Conservation (phyloP, 1,284 basidiomycete species). For the Athelia sp. region DNA sequence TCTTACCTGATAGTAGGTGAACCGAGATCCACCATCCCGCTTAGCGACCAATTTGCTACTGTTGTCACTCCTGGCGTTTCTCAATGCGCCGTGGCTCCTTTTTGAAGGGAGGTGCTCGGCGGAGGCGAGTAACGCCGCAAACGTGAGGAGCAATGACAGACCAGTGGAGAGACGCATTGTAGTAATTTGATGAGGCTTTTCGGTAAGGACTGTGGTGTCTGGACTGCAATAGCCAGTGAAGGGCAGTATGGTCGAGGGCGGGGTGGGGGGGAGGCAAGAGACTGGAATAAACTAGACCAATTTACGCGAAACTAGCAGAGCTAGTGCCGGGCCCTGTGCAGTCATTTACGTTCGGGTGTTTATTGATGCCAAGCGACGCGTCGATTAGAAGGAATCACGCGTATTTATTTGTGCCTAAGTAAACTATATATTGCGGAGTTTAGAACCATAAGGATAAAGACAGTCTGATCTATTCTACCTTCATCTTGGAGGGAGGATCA, state of each 20-base stretch:
- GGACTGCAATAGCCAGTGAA: not conserved
- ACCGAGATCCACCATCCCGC: slow-evolving; percentile 22
- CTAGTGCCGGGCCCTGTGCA: too few relatives aligned
- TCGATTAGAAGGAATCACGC: too few relatives aligned
- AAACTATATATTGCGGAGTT: not conserved
- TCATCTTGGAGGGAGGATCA: slow-evolving; percentile 41
- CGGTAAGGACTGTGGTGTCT: not conserved
- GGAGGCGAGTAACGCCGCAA: slow-evolving; percentile 7
- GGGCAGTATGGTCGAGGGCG: not conserved
- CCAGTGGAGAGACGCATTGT: slow-evolving; percentile 8
- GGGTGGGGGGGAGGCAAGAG: too few relatives aligned
- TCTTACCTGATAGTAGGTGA: slow-evolving; percentile 17
- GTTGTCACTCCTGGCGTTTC: not conserved
- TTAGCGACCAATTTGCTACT: slow-evolving; percentile 10
- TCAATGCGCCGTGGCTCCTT: not conserved
- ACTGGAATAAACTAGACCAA: too few relatives aligned
- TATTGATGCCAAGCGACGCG: too few relatives aligned
- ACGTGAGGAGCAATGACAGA: slow-evolving; percentile 9
- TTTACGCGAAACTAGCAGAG: too few relatives aligned
- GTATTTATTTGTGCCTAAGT: too few relatives aligned
- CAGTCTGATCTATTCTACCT: slow-evolving; percentile 27
- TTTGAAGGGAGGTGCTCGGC: slow-evolving; percentile 5
- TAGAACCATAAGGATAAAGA: not conserved
- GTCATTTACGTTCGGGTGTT: too few relatives aligned
- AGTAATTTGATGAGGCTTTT: not conserved